phyloP scores from a whole-genome alignment of 176 grass and related monocot genomes.

The Aegilops umbellulata region DNA sequence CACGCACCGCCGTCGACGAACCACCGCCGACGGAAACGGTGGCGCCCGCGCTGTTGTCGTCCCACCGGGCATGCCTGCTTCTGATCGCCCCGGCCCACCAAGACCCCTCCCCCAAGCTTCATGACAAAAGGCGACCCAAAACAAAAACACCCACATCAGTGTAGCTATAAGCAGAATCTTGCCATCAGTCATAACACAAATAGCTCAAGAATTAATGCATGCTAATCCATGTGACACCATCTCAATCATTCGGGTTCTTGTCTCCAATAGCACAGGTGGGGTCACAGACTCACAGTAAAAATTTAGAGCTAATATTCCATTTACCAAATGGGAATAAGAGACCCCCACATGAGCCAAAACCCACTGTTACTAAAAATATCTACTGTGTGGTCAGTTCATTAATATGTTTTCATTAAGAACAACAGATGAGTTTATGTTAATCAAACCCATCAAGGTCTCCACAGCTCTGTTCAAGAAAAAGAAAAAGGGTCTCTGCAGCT shows the following conservation, averaged over 20 bases:
- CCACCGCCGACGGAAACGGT: too few relatives aligned
- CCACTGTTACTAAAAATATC: not conserved
- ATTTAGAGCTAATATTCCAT: not conserved
- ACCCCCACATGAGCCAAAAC: not conserved
- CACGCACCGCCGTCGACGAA: too few relatives aligned
- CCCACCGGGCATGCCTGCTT: too few relatives aligned
- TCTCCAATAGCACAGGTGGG: constrained; percentile 35
- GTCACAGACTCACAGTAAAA: not conserved
- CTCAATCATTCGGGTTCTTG: constrained; percentile 78
- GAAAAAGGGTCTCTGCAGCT: not conserved
- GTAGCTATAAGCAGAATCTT: constrained; percentile 53
- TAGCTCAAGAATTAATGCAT: constrained; percentile 7
- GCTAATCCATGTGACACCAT: constrained; percentile 83
- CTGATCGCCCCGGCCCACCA: too few relatives aligned
- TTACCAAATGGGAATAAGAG: constrained; percentile 6
- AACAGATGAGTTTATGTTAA: not conserved
- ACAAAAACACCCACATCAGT: constrained; percentile 92
- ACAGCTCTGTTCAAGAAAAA: too few relatives aligned
- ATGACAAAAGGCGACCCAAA: constrained; percentile 60
- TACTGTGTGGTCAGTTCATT: not conserved
- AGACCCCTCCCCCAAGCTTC: constrained; percentile 67
- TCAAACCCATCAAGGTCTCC: constrained; percentile 1
- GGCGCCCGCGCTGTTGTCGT: too few relatives aligned
- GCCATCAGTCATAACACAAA: constrained; percentile 28
- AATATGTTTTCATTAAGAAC: not conserved